Conservation (phyloP, 2,329 filamentous ascomycete genomes). For the Trichoderma sp. region DNA sequence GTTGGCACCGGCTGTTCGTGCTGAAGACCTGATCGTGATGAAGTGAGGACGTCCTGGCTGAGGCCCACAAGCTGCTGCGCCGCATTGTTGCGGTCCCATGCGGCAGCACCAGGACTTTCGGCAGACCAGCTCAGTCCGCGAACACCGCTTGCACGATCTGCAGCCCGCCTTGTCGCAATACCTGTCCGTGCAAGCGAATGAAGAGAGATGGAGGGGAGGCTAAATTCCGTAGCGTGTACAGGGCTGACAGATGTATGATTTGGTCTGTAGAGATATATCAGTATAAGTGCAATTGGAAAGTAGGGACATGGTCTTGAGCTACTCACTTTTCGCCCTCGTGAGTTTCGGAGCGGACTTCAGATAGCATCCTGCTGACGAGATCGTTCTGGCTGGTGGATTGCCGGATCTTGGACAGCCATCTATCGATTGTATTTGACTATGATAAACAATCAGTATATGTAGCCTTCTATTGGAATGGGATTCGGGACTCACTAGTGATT, state of each 20-base stretch:
- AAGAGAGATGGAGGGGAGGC: constrained; percentile 34
- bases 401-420: constrained; percentile 46
- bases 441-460: background rate
- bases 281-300: background rate
- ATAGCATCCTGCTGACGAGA: constrained; percentile 32
- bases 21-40: constrained; percentile 42
- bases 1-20: constrained; percentile 43
- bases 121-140: constrained; percentile 33
- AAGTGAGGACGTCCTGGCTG: constrained; percentile 32
- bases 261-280: constrained; percentile 27
- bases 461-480: no score
- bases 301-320: background rate
- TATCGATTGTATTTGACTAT: constrained; percentile 45
- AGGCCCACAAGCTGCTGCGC: constrained; percentile 37
- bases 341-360: constrained; percentile 33
- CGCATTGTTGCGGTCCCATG: constrained; percentile 37
- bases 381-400: constrained; percentile 36
- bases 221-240: constrained; percentile 31
- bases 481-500: constrained; percentile 43
- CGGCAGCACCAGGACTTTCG: constrained; percentile 32
- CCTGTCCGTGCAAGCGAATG: constrained; percentile 33
- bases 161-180: constrained; percentile 27
- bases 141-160: constrained; percentile 29
- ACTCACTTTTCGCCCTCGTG: constrained; percentile 33
- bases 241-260: constrained; percentile 27